Percentiles rank a stretch among this genome's conserved stretches.
Evolutionary conservation across 257 asterid genomes (phyloP).

Genomic region (Solanum paucissectum): DNA sequence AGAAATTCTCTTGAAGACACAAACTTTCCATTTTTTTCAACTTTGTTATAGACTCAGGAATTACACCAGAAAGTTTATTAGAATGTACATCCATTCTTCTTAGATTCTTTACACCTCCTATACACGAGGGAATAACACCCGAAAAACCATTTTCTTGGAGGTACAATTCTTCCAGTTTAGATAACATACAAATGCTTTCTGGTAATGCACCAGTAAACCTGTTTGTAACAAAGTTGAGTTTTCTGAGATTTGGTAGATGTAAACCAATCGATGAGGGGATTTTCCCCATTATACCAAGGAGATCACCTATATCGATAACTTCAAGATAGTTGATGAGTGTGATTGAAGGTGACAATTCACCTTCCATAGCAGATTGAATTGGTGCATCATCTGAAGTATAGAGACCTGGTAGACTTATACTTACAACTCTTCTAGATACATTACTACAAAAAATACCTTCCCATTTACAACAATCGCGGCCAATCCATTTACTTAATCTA

Average conservation of each 20-base stretch:
- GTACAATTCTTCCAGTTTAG: conserved; percentile 32
- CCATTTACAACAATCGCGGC: conserved; percentile 49
- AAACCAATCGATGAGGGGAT: conserved; percentile 39
- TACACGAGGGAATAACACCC: conserved; percentile 28
- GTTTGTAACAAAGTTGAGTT: conserved; percentile 25
- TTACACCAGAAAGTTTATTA: conserved; percentile 26
- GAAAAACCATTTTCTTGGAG: conserved; percentile 28
- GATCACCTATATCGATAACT: conserved; percentile 41
- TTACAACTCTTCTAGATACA: conserved; percentile 36
- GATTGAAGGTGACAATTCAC: conserved; percentile 30
- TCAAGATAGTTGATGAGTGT: conserved; percentile 33
- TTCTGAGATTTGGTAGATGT: conserved; percentile 29
- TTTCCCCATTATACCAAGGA: conserved; percentile 19
- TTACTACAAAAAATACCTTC: conserved; percentile 37
- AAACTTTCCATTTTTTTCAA: conserved; percentile 22
- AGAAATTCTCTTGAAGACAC: conserved; percentile 25
- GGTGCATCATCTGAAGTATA: conserved; percentile 27
- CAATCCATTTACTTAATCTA: conserved; percentile 36
- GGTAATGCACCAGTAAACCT: conserved; percentile 34
- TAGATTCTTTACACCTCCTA: conserved; percentile 31
- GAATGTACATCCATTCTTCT: conserved; percentile 22
- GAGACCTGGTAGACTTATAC: conserved; percentile 43
- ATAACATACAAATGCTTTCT: conserved; percentile 30
- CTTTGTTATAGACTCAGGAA: conserved; percentile 28
- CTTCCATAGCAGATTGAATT: conserved; percentile 30